A percentile compares a stretch with the other conserved stretches of the same genome.
Conservation (phyloP, 768 basidiomycete species). For the Phaeotremella fagi region DNA sequence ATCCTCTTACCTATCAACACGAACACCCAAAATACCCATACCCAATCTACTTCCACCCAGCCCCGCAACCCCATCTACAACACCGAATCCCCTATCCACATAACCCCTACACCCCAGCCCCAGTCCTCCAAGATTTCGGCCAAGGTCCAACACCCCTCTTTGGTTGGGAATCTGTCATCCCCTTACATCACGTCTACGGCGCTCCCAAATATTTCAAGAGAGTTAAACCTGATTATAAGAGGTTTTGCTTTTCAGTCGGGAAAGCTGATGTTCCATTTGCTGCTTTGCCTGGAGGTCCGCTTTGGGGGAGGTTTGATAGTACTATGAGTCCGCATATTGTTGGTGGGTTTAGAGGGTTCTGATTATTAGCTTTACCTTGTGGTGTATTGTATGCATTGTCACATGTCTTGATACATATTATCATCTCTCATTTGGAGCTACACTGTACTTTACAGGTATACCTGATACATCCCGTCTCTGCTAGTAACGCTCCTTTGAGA, state of each 20-base stretch:
- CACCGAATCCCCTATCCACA: no score
- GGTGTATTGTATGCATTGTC: no score
- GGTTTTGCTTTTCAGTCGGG: conserved; percentile 41
- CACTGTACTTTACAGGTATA: no score
- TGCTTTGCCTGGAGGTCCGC: conserved; percentile 30
- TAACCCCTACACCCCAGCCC: conserved; percentile 15
- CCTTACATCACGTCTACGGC: conserved; percentile 22
- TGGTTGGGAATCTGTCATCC: conserved; percentile 30
- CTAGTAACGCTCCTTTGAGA: no score
- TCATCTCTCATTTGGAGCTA: no score
- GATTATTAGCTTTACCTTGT: no score
- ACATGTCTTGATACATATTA: no score
- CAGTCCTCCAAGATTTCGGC: conserved; percentile 18
- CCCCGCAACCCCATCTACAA: no score
- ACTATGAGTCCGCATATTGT: conserved; percentile 14
- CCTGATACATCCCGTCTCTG: no score
- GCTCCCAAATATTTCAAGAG: conserved; percentile 19
- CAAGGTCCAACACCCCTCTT: conserved; percentile 23
- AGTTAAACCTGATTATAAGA: conserved; percentile 38
- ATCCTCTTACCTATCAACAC: no score
- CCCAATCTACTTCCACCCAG: no score
- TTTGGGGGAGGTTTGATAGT: conserved; percentile 13
- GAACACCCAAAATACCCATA: no score
- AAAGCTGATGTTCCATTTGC: conserved; percentile 46
- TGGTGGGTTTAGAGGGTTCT: conserved; percentile 5